Evolutionary conservation across 2,329 filamentous ascomycete species (phyloP), one percentile per base, ranked within the genome.

Genomic region (Acarospora socialis): DNA sequence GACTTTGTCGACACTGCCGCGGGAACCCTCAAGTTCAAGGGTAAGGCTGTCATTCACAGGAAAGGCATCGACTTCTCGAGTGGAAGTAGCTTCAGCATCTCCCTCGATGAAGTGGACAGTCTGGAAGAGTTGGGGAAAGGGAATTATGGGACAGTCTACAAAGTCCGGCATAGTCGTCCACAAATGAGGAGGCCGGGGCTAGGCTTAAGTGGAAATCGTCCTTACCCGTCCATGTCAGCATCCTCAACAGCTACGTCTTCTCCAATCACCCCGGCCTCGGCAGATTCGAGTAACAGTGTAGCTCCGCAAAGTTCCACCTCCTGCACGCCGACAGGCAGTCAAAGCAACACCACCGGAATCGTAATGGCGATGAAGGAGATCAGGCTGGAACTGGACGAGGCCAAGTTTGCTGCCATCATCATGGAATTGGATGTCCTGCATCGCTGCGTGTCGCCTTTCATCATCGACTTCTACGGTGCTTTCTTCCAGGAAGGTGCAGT

Each of bases 351-450:
- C 1, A 76, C 75, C 1, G 84, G 87, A 12, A 71, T 81, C 30
- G 66, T 93, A 37, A 95, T 98, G 90, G 90, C 90, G 9, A 98
- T 98, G 90, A 98, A 98, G 55, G 90, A 98, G 57, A 92, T 98
- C 46, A 74, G 90, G 13, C 65, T 98, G 7, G 90, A 98, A 55
- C 66, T 98, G 32, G 90, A 98, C 49, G 90, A 98, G 54, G 79
- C 83, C 41, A 98, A 98, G 55, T 93, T 98, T 51, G 78, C 82
- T 5, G 86, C 87, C 21, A 98, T 98, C 49, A 79, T 95, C 46
- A 98, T 95, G 71, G 90, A 98, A 57, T 66, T 98, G 28, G 83
- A 98, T 48, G 87, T 98, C 41, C 65, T 98, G 2, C 90, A 98
- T 58, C 81, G 90, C 46, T 98, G 90, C 50, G 67, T 90, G 3